Base-by-base conservation (phyloP, 345 rosid genomes). In the Boechera stricta region DNA sequence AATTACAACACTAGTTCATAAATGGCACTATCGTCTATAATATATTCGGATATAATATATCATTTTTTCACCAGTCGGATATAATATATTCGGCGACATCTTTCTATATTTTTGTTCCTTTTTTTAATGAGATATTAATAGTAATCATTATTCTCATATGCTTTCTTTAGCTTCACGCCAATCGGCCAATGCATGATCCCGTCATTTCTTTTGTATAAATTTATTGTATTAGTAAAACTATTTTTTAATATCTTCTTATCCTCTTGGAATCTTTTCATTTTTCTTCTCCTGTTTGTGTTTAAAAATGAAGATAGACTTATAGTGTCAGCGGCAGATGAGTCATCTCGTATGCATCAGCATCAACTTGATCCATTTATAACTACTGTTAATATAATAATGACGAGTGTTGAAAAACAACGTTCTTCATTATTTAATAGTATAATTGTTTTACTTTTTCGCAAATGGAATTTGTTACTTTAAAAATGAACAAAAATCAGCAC, bases 131-230 rank as follows among this genome's bases (percentile, higher is more conserved):
- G 42, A 35, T 57, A 56, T 48, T 57, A 56, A 47, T 58, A 24
- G 28, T 51, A 67, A 59, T 59, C 28, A 38, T 13, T 26, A 61
- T 61, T 36, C 13, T 49, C 31, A 59, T 18, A 49, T 67, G 61
- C 62, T 59, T 59, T 68, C 79, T 76, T 68, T 38, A 48, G 54
- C 73, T 67, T 59, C 62, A 59, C 67, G 67, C 45, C 47, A 21
- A 21, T 21, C 21, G 21, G 21, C 21, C 21, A 59, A 70, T 32
- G 64, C 57, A 62, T 62, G 69, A 33, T 38, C 48, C 48, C 36
- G 47, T 47, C 69, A 15, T 35, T 47, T 44, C 24, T 70, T 18
- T 12, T 10, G 10, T 38, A 38, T 38, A 38, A 58, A 11, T n/a
- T 26, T 56, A 15, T 35, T 35, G 28, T 26, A 47, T 4, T 24